Evolutionary conservation across 139 green algal species (phyloP).

Genomic region (Tetraselmis chui): DNA sequence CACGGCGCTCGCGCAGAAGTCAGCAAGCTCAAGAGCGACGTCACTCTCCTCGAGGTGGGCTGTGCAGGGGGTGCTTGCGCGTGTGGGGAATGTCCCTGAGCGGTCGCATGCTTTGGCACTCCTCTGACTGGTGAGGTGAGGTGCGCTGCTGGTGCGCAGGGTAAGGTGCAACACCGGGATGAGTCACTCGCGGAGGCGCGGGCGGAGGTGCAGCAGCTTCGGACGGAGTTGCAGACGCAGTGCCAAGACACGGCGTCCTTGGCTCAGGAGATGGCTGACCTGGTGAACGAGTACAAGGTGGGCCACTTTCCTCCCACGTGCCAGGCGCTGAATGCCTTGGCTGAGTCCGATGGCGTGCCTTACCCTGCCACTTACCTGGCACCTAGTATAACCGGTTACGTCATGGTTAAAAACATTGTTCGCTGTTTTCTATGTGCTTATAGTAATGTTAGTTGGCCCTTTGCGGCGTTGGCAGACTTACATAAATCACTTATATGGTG

Average conservation of each 20-base stretch:
- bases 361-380: too few relatives aligned
- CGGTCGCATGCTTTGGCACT: neutral
- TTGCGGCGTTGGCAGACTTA: too few relatives aligned
- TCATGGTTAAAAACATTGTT: too few relatives aligned
- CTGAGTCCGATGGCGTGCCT: too few relatives aligned
- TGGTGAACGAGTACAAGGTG: neutral
- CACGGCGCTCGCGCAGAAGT: neutral
- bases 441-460: too few relatives aligned
- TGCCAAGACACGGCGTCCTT: neutral
- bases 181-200: neutral
- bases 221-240: neutral
- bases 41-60: neutral
- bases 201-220: neutral
- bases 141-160: neutral
- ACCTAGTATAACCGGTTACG: too few relatives aligned
- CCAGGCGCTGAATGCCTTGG: too few relatives aligned
- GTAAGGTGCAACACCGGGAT: neutral
- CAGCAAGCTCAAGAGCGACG: neutral
- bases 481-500: too few relatives aligned
- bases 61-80: too few relatives aligned
- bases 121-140: neutral
- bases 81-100: too few relatives aligned
- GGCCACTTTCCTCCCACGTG: too few relatives aligned
- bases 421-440: too few relatives aligned
- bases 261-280: neutral